Base-by-base conservation (phyloP, 495 filamentous ascomycete species). In the Cenococcum geophilum region DNA sequence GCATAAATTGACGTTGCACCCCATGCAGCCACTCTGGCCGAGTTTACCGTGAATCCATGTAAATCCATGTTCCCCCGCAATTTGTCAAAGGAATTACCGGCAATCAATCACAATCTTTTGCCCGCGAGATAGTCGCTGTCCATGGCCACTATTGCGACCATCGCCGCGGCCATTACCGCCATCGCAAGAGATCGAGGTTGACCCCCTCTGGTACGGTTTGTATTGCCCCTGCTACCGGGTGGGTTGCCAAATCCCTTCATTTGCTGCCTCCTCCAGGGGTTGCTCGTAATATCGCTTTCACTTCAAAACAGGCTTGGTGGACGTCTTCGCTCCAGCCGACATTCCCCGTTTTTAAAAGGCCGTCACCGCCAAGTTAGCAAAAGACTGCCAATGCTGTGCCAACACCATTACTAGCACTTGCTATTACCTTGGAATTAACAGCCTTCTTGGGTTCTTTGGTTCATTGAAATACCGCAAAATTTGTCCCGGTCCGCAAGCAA, bases 61-160 rank as follows among this genome's bases (percentile, higher is more conserved):
- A 52, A 52, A 32, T 32, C 49, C 49, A 52, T 52, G 49, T 52
- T 52, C 49, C 49, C 49, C 49, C 14, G 20, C 18, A 52, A 52
- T 52, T 52, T 52, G 49, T 52, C 49, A 52, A 18, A 8, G 5
- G 49, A 52, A 52, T 52, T 52, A 52, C 49, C 18, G 40, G 40
- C 40, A 45, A 16, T 45, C 40, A 45, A 45, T 10, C 40, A 45
- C 40, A 32, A 32, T 32, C 27, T 32, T 32, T 32, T 32, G 27
- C 27, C 27, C 6, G 27, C 27, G 3, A 32, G 27, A 32, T 32
- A 32, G 27, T 32, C 27, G 27, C 27, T 32, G 27, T 2, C 27
- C 27, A 32, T 32, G 27, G 27, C 27, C 6, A 2, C 6, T 32
- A 6, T 32, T 32, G 27, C 27, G 6, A 32, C 27, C 27, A 6